phyloP scores from a whole-genome alignment of 768 basidiomycete species.

The Lactifluus pinguis region DNA sequence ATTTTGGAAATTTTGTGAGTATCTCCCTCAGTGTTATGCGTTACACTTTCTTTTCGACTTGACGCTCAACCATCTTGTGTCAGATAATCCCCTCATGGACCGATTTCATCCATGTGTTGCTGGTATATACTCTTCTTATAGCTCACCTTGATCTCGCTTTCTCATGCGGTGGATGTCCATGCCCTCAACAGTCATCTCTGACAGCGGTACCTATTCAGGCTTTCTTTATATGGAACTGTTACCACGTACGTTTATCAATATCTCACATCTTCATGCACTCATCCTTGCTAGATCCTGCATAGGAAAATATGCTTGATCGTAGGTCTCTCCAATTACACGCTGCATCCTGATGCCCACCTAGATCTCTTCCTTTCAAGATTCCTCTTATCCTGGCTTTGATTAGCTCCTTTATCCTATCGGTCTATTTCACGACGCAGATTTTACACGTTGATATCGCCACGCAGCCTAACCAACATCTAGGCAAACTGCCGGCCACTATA shows the following conservation, averaged over 20 bases:
- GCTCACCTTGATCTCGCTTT: not conserved
- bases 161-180: not conserved
- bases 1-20: constrained; percentile 3
- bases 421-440: not conserved
- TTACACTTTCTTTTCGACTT: not conserved
- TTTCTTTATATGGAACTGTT: constrained; percentile 10
- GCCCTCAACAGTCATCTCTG: constrained; percentile 1
- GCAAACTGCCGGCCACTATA: not conserved
- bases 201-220: constrained; percentile 4
- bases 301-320: constrained; percentile 5
- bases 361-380: not conserved
- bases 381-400: constrained; percentile 1
- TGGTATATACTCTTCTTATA: not conserved
- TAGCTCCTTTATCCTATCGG: not conserved
- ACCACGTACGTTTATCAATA: not conserved
- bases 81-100: not conserved
- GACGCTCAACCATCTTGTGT: not conserved
- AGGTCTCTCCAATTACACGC: not conserved
- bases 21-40: not conserved
- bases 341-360: not conserved
- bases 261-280: not conserved
- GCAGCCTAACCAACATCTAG: too few relatives aligned
- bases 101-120: constrained; percentile 2
- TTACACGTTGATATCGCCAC: not conserved
- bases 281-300: not conserved